These are phyloP conservation scores for Globisporangium lucens DNA, from an alignment of 352 stramenopile genomes.

Conservation along the genomic window DNA sequence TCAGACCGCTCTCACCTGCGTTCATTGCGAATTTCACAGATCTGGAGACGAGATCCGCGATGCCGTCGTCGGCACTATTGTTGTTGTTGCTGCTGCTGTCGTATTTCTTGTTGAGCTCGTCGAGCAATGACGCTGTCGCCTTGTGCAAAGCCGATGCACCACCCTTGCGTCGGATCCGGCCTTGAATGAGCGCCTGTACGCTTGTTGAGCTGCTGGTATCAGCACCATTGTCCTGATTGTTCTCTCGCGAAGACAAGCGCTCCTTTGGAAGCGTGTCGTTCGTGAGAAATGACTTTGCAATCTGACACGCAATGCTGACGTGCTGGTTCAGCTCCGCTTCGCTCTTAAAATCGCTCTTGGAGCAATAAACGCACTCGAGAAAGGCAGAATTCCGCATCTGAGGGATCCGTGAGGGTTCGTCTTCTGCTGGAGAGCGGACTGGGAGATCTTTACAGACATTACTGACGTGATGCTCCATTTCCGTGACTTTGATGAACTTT, in stretches of 20 bases:
- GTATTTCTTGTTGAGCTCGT: constrained; percentile 3
- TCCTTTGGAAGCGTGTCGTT: not conserved
- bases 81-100: constrained; percentile 10
- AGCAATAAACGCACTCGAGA: constrained; percentile 46
- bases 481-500: constrained; percentile 42
- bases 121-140: not conserved
- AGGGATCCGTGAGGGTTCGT: not conserved
- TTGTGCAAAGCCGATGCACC: constrained; percentile 19
- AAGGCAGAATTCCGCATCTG: not conserved
- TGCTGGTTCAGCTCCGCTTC: constrained; percentile 30
- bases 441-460: constrained; percentile 14
- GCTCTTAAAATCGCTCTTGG: constrained; percentile 24
- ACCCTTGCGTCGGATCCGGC: constrained; percentile 30
- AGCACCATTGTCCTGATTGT: not conserved
- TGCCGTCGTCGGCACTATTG: constrained; percentile 11
- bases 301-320: constrained; percentile 29
- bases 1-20: not conserved
- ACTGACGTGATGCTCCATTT: constrained; percentile 25
- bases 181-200: constrained; percentile 23
- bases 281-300: constrained; percentile 35
- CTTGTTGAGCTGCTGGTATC: not conserved
- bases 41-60: not conserved
- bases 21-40: too few relatives aligned
- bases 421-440: not conserved
- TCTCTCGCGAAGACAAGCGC: not conserved